Base-by-base conservation (phyloP, 2,329 filamentous ascomycete genomes). In the Diplocarpon mali region DNA sequence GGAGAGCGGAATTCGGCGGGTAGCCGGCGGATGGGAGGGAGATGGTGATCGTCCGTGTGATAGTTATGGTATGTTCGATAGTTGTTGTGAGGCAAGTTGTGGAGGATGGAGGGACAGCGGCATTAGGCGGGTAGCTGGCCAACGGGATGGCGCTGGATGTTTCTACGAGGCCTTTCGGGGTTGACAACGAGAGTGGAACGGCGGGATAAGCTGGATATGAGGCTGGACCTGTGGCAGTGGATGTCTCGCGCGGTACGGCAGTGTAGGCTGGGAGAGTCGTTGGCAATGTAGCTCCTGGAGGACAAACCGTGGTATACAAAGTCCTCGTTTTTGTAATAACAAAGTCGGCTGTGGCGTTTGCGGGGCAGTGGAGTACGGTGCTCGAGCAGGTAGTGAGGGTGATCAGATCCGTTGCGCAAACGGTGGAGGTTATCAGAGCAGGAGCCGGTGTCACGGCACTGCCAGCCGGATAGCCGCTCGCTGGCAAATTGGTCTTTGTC, bases 201-300 rank as follows among this genome's bases (percentile, higher is more conserved):
- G 29, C 52, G 42, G 20, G 53, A 35, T 11, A 50, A 51, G 41
- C 53, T 53, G 37, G 40, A 42, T 3, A 47, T 50, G 16, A 55
- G 39, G 13, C 49, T 52, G 17, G 40, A 42, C 6, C 20, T 24
- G 3, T 3, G 7, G 20, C 20, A 24, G 20, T 24, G 7, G 7
- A 24, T 24, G 20, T 24, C 7, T 24, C 4, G 20, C 3, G 20
- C 7, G 20, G 20, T 24, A 24, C 20, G 20, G 20, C 20, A 4
- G 20, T 24, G 20, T 3, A 7, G 20, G 20, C 7, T 24, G 20
- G 20, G 20, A 24, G 20, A 24, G 20, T 24, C 3, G 20, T 24
- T 24, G 20, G 20, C 20, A 24, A 3, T 24, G 20, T 4, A 24
- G 20, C 20, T 24, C 20, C 20, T 7, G 20, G 20, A 7, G 20